Conservation (phyloP, 2,329 filamentous ascomycete genomes). For the Aspergillus caelatus region DNA sequence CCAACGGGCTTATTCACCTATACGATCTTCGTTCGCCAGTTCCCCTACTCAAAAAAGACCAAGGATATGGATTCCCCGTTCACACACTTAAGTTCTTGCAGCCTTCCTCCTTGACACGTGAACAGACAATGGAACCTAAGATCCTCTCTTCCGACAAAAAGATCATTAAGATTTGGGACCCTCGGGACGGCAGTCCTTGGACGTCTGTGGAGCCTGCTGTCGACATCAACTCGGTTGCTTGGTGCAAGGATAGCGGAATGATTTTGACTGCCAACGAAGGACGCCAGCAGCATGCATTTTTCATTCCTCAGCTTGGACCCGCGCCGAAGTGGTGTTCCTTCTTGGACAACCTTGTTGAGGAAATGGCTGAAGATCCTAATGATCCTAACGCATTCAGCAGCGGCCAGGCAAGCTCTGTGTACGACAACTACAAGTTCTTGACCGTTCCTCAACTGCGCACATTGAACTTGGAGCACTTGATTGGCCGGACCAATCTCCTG, state of each 20-base stretch:
- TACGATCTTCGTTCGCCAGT: constrained; percentile 90
- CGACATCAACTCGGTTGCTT: constrained; percentile 91
- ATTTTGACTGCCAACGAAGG: constrained; percentile 96
- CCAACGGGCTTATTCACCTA: constrained; percentile 81
- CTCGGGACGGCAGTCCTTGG: constrained; percentile 81
- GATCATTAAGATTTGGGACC: constrained; percentile 97
- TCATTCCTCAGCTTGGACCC: constrained; percentile 89
- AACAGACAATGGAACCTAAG: constrained; percentile 70
- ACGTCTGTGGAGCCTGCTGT: constrained; percentile 93
- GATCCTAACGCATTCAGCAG: constrained; percentile 59
- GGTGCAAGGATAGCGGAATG: constrained; percentile 92
- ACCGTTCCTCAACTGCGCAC: constrained; percentile 82
- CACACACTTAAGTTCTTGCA: constrained; percentile 74
- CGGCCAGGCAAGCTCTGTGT: constrained; percentile 68
- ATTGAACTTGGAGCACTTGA: constrained; percentile 82
- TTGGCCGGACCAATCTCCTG: constrained; percentile 86
- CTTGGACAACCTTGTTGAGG: constrained; percentile 95
- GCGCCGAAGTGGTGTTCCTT: constrained; percentile 96
- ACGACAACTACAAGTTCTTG: constrained; percentile 99
- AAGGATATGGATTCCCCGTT: constrained; percentile 92
- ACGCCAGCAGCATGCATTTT: constrained; percentile 90
- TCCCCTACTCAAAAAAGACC: constrained; percentile 86
- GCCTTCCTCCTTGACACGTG: constrained; percentile 69
- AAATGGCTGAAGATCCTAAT: constrained; percentile 84
- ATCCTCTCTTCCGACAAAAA: constrained; percentile 90